phyloP scores from a whole-genome alignment of 495 filamentous ascomycete genomes.

The Penicillium bovifimosum region DNA sequence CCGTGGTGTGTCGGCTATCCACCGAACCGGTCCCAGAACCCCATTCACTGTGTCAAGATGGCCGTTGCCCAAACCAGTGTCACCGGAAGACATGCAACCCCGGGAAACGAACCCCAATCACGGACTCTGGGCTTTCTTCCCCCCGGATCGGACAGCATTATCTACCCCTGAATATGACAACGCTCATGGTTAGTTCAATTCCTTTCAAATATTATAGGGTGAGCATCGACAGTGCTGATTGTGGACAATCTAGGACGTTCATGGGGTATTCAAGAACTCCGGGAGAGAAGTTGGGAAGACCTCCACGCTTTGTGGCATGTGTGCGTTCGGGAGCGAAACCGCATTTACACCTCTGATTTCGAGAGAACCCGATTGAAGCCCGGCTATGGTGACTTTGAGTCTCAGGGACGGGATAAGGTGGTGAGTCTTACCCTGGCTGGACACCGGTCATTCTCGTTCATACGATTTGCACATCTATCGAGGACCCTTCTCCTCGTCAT shows the following conservation, averaged over 20 bases:
- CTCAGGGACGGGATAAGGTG: slow-evolving; percentile 48
- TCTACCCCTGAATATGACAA: slow-evolving; percentile 60
- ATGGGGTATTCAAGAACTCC: slow-evolving; percentile 86
- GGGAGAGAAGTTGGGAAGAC: slow-evolving; percentile 88
- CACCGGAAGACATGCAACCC: slow-evolving; percentile 37
- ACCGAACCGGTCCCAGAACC: slow-evolving; percentile 68
- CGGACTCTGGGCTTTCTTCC: slow-evolving; percentile 93
- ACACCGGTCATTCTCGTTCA: not conserved
- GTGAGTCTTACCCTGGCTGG: slow-evolving; percentile 44
- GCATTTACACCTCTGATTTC: slow-evolving; percentile 67
- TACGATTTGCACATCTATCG: not conserved
- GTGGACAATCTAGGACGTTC: slow-evolving; percentile 51
- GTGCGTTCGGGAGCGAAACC: slow-evolving; percentile 88
- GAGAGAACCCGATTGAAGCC: slow-evolving; percentile 61
- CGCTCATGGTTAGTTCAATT: slow-evolving; percentile 53
- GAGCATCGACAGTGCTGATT: slow-evolving; percentile 14
- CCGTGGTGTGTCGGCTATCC: slow-evolving; percentile 76
- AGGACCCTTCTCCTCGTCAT: not conserved
- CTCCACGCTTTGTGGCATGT: slow-evolving; percentile 92
- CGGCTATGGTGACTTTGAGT: slow-evolving; percentile 64
- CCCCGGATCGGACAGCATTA: slow-evolving; percentile 55
- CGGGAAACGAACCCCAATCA: slow-evolving; percentile 60
- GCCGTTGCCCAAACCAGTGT: slow-evolving; percentile 67
- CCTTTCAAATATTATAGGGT: not conserved
- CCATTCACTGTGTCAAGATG: slow-evolving; percentile 64